Evolutionary conservation across 306 rosid genomes (phyloP), one percentile per base, ranked within the genome.

Genomic region (Lagenaria siceraria): DNA sequence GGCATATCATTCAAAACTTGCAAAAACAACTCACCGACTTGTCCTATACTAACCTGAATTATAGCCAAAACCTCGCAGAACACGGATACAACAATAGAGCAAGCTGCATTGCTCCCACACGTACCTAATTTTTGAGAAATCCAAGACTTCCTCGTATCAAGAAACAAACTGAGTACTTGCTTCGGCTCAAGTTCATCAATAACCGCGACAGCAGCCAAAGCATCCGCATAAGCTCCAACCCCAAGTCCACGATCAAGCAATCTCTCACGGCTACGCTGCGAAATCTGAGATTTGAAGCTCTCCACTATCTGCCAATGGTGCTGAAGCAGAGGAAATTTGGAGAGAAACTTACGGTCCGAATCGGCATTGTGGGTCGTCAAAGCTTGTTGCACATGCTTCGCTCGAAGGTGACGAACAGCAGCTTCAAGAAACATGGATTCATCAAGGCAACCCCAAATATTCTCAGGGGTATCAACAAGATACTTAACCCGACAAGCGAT

Each of bases 271-370:
- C 96, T 87, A 24, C 97, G 90, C 90, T 90, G 99, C 0, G 99
- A 95, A 91, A 95, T 95, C 92, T 95, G 99, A 31, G 83, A 75
- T 70, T 87, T 89, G 84, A 95, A 91, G 85, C 95, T 91, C 83
- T 95, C 97, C 10, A 95, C 99, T 36, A 95, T 92, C 89, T 95
- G 99, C 97, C 97, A 95, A 60, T 95, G 99, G 58, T 92, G 99
- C 86, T 95, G 97, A 2, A 95, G 99, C 49, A 95, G 83, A 19
- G 97, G 91, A 60, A 91, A 93, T 74, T 86, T 90, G 29, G 96
- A 82, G 82, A 91, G 83, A 66, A 92, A 79, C 81, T 79, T 87
- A 51, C 80, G 81, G 35, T 81, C 87, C 14, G 81, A 80, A 62
- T 80, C 81, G 2, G 61, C 69, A 68, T 74, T 70, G 17, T 76